Percentiles rank a stretch among this genome's conserved stretches.
Evolutionary conservation across 192 early-diverging fungal genomes (phyloP).

Genomic region (Mortierella hygrophila): DNA sequence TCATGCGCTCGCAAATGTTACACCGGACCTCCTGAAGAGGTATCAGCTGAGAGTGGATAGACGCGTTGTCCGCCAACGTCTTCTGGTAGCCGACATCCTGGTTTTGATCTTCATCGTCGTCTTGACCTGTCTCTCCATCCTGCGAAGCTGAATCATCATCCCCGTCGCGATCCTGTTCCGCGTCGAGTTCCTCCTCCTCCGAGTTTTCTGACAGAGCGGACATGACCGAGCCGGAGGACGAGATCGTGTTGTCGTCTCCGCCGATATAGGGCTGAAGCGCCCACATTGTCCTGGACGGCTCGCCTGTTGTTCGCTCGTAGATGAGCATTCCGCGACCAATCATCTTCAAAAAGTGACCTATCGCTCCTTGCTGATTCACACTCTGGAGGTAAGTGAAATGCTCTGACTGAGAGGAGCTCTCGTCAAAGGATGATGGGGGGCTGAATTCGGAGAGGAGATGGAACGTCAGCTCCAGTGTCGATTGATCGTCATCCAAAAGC

Average conservation of each 20-base stretch:
- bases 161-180: background rate
- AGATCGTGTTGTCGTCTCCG: conserved; percentile 24
- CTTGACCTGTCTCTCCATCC: background rate
- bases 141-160: background rate
- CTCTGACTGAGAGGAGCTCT: conserved; percentile 57
- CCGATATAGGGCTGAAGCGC: conserved; percentile 72
- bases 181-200: conserved; percentile 19
- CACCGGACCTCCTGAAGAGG: conserved; percentile 71
- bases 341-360: conserved; percentile 70
- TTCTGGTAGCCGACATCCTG: conserved; percentile 11
- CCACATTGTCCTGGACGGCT: conserved; percentile 82
- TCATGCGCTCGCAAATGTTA: conserved; percentile 81
- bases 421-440: conserved; percentile 47
- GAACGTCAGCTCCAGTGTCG: conserved; percentile 78
- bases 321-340: conserved; percentile 90
- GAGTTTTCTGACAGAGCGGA: conserved; percentile 40
- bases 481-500: conserved; percentile 67
- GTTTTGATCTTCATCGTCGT: background rate
- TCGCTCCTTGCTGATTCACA: conserved; percentile 13
- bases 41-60: conserved; percentile 33
- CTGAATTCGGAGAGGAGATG: conserved; percentile 47
- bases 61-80: conserved; percentile 17
- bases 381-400: conserved; percentile 58
- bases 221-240: conserved; percentile 33
- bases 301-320: conserved; percentile 74